Conservation (phyloP, 192 early-diverging fungal species). For the Anaeromyces robustus region DNA sequence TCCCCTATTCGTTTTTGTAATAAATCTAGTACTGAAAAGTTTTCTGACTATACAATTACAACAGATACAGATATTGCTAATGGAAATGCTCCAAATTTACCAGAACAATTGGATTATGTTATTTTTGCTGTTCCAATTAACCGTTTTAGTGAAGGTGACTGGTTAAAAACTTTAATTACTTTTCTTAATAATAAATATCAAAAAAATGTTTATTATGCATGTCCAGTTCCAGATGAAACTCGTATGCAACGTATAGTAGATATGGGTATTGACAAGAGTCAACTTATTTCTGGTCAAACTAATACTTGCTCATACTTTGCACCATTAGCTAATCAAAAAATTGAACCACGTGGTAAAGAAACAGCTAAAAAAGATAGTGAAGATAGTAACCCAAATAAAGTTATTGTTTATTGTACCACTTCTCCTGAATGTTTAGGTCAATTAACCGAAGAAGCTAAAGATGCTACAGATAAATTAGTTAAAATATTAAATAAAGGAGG, state of each 20-base stretch:
- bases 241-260: not conserved
- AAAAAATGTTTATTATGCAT: not conserved
- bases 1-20: not conserved
- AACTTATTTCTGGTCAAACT: not conserved
- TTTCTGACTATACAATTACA: not conserved
- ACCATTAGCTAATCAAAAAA: not conserved
- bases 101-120: not conserved
- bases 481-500: not conserved
- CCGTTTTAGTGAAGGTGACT: not conserved
- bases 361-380: not conserved
- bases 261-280: not conserved
- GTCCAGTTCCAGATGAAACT: not conserved
- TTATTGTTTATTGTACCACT: not conserved
- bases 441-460: not conserved
- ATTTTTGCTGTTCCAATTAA: not conserved
- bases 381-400: not conserved
- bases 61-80: not conserved
- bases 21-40: not conserved
- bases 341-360: not conserved
- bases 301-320: not conserved
- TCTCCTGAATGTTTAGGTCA: not conserved
- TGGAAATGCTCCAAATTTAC: not conserved
- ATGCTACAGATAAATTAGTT: not conserved
- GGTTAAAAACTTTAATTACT: not conserved
- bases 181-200: not conserved